A percentile compares a stretch with the other conserved stretches of the same genome.
Conservation (phyloP, 2,329 filamentous ascomycete genomes). For the Fusarium siculi region DNA sequence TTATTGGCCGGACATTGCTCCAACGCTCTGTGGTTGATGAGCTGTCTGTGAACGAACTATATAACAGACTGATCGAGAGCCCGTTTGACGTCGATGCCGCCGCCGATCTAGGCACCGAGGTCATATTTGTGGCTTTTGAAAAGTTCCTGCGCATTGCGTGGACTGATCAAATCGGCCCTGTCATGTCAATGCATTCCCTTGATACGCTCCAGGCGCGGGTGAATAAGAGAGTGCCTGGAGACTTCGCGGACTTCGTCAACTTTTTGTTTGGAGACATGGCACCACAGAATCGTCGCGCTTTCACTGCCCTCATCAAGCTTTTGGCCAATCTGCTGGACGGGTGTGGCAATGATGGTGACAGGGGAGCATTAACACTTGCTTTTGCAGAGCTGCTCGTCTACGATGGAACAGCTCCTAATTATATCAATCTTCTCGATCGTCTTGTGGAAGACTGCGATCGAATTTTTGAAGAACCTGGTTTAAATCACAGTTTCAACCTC, state of each 20-base stretch:
- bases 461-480: constrained; percentile 77
- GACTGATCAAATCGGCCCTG: constrained; percentile 86
- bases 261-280: constrained; percentile 73
- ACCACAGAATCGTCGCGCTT: constrained; percentile 78
- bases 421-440: constrained; percentile 88
- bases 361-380: constrained; percentile 85
- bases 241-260: constrained; percentile 77
- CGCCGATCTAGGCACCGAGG: constrained; percentile 80
- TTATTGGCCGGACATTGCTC: constrained; percentile 80
- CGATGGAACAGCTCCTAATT: constrained; percentile 80
- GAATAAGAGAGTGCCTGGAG: constrained; percentile 74
- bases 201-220: constrained; percentile 77
- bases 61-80: constrained; percentile 87
- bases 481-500: constrained; percentile 54
- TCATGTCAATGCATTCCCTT: constrained; percentile 78
- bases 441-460: constrained; percentile 89
- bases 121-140: constrained; percentile 91
- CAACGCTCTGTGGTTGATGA: constrained; percentile 78
- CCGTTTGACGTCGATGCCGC: constrained; percentile 81
- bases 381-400: constrained; percentile 89
- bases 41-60: constrained; percentile 85
- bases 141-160: constrained; percentile 91
- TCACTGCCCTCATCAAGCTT: constrained; percentile 85
- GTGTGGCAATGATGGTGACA: constrained; percentile 89
- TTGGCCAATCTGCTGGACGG: constrained; percentile 89